Evolutionary conservation across 768 basidiomycete species (phyloP).

Genomic region (Rhodotorula diobovata): DNA sequence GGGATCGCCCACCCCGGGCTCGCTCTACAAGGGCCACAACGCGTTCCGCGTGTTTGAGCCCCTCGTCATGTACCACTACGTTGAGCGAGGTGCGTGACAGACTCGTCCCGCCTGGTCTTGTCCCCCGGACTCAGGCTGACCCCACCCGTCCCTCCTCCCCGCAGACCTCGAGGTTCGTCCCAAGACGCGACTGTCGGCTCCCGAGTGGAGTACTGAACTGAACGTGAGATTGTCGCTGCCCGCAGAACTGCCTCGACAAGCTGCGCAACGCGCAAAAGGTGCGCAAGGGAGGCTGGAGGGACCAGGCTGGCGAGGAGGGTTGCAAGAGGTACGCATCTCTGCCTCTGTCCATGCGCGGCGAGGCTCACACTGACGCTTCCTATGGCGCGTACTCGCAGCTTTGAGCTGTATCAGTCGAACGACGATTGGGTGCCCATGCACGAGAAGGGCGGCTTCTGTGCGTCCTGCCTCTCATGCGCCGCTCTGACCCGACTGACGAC

Average conservation of each 20-base stretch:
- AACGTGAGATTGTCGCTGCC: too few species aligned
- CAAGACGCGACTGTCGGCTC: rapidly evolving
- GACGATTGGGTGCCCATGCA: not conserved
- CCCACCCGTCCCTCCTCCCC: too few species aligned
- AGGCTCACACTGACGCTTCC: not conserved
- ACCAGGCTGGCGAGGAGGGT: not conserved
- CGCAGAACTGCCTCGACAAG: slow-evolving; percentile 10
- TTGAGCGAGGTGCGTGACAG: slow-evolving; percentile 6
- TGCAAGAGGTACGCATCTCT: not conserved
- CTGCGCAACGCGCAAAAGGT: not conserved
- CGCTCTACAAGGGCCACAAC: not conserved
- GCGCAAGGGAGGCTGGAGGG: slow-evolving; percentile 5
- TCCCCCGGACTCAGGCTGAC: not conserved
- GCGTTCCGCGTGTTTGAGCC: not conserved
- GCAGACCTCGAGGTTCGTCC: not conserved
- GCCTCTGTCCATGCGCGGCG: not conserved
- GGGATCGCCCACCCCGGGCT: not conserved
- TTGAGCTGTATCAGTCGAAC: slow-evolving; percentile 5
- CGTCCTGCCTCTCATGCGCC: not conserved
- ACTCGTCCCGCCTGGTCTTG: too few species aligned
- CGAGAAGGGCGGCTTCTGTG: slow-evolving; percentile 3
- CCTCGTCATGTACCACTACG: slow-evolving; percentile 5
- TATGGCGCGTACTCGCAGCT: not conserved
- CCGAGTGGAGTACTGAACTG: not conserved
- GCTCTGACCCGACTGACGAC: not conserved